phyloP scores from a whole-genome alignment of 108 stramenopile species.

The Chaetoceros muelleri region DNA sequence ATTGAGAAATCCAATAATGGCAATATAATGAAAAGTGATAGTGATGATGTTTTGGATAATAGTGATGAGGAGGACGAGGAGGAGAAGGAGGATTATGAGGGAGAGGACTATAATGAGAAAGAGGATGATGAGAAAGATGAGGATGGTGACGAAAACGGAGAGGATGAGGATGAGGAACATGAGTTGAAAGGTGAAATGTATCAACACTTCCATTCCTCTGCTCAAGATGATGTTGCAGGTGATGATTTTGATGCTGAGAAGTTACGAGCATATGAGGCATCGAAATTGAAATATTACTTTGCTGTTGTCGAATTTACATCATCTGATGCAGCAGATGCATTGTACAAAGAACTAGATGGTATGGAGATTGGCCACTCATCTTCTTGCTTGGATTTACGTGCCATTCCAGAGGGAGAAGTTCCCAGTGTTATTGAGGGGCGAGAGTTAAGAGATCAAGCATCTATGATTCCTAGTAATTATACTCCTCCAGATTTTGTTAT shows the following conservation, averaged over 20 bases:
- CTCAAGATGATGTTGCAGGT: slow-evolving; percentile 14
- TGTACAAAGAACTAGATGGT: slow-evolving; percentile 88
- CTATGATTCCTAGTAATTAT: slow-evolving; percentile 75
- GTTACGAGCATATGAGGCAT: slow-evolving; percentile 89
- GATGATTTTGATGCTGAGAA: slow-evolving; percentile 84
- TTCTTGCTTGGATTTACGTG: slow-evolving; percentile 83
- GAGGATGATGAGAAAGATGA: slow-evolving; percentile 15
- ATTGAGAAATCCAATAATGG: slow-evolving; percentile 8
- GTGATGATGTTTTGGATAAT: slow-evolving; percentile 5
- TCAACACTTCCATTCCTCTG: neutral
- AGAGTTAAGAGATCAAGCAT: slow-evolving; percentile 60
- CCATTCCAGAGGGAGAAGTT: slow-evolving; percentile 65
- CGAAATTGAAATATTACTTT: slow-evolving; percentile 94
- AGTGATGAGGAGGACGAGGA: slow-evolving; percentile 5
- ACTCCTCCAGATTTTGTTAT: slow-evolving; percentile 83
- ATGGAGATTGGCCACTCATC: slow-evolving; percentile 93
- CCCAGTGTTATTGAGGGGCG: slow-evolving; percentile 43
- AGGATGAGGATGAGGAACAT: slow-evolving; percentile 13
- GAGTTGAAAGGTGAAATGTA: neutral
- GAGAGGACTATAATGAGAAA: neutral
- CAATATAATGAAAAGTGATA: slow-evolving; percentile 3
- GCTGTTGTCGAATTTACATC: slow-evolving; percentile 81
- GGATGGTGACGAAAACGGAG: slow-evolving; percentile 8
- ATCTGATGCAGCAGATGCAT: slow-evolving; percentile 56
- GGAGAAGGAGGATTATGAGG: neutral